These are phyloP conservation scores for Schizophyllum amplum DNA, from an alignment of 1,284 basidiomycete genomes.

Conservation along the genomic window DNA sequence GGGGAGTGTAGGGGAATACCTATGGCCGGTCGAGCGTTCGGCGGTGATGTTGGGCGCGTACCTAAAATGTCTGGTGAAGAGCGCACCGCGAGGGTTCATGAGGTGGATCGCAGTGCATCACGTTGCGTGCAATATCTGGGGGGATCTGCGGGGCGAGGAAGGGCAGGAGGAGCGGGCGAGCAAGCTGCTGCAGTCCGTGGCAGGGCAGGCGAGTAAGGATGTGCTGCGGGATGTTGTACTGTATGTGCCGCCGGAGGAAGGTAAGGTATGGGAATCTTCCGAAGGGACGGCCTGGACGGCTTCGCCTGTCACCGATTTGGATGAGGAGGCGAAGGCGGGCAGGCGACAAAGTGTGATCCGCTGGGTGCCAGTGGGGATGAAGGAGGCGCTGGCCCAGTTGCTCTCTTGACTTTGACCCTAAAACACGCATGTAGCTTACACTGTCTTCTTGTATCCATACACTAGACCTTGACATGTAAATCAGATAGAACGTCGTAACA, in stretches of 20 bases:
- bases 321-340: neutral
- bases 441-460: too few relatives aligned
- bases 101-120: constrained; percentile 74
- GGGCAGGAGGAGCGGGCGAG: constrained; percentile 32
- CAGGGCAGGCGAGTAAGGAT: constrained; percentile 39
- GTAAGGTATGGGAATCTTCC: neutral
- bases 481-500: too few relatives aligned
- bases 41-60: constrained; percentile 59
- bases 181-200: constrained; percentile 45
- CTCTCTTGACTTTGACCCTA: neutral
- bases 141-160: constrained; percentile 32
- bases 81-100: constrained; percentile 52
- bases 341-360: constrained; percentile 6
- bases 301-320: neutral
- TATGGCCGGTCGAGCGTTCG: constrained; percentile 68
- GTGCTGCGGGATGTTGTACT: constrained; percentile 43
- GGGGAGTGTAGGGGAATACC: constrained; percentile 43
- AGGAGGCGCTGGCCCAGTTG: neutral
- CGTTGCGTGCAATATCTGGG: constrained; percentile 71
- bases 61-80: constrained; percentile 40
- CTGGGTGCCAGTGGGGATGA: constrained; percentile 10
- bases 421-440: too few relatives aligned
- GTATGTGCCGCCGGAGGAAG: constrained; percentile 25
- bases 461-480: too few relatives aligned
- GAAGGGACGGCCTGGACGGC: neutral